Base-by-base conservation (phyloP, 2,329 filamentous ascomycete genomes). In the Domatiomyces catenatus region DNA sequence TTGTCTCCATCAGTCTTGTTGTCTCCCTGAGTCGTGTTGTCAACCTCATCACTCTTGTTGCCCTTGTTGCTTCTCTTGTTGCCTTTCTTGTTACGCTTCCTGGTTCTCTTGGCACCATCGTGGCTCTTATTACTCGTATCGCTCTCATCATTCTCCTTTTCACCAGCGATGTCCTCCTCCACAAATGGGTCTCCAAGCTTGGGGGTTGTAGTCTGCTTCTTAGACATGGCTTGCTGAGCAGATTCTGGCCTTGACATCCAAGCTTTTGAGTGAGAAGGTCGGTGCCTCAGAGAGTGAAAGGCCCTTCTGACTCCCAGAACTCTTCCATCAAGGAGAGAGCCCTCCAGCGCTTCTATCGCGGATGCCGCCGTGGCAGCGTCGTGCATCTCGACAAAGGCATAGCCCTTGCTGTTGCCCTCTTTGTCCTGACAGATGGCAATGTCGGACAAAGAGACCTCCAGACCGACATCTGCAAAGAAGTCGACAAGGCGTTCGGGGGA, bases 351-450 rank as follows among this genome's bases (percentile, higher is more conserved):
- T 12, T 39, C 10, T 39, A 39, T 39, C 15, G 32, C 10, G 15
- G 12, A 39, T 5, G 32, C 15, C 15, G 32, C 32, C 12, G 15
- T 39, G 32, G 10, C 3, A 1, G 32, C 10, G 8, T 39, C 32
- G 10, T 39, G 32, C 12, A 39, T 98, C 75, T 98, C 92, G 56
- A 98, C 92, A 68, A 98, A 98, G 60, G 92, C 92, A 69, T 98
- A 98, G 49, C 92, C 92, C 78, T 95, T 96, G 67, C 92, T 96
- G 76, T 86, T 89, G 61, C 86, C 89, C 63, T 83, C 79, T 79
- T 98, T 92, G 66, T 98, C 92, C 75, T 94, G 88, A 54, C 92
- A 92, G 62, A 98, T 39, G 32, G 15, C 32, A 39, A 39, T 39
- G 32, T 39, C 32, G 12, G 32, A 39, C 32, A 39, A 1, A 15